Percentiles rank a stretch among this genome's conserved stretches.
Evolutionary conservation across 208 protist species (phyloP).

Genomic region (Trypanosoma grayi): DNA sequence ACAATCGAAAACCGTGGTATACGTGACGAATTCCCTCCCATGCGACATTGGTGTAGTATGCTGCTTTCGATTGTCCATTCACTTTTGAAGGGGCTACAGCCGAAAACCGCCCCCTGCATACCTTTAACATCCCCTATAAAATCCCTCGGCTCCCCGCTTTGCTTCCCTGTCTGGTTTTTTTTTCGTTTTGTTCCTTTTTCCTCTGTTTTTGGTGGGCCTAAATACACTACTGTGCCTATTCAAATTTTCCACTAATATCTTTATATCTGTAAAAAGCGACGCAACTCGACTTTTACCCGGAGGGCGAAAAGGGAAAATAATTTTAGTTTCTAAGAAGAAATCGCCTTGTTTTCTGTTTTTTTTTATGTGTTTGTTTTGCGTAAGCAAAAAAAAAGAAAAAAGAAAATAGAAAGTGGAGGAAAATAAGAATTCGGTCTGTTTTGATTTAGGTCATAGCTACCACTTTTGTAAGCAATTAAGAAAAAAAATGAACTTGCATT

Average conservation of each 20-base stretch:
- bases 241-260: too few relatives aligned
- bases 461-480: background rate
- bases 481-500: too few relatives aligned
- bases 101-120: slow-evolving; percentile 13
- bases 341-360: slow-evolving; percentile 14
- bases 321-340: too few relatives aligned
- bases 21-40: slow-evolving; percentile 76
- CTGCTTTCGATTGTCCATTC: slow-evolving; percentile 9
- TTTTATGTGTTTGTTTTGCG: slow-evolving; percentile 8
- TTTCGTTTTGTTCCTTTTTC: background rate
- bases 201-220: too few relatives aligned
- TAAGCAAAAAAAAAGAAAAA: slow-evolving; percentile 4
- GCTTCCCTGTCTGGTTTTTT: background rate
- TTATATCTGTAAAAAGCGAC: too few relatives aligned
- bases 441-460: background rate
- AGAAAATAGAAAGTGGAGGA: slow-evolving; percentile 1
- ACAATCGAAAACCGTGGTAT: slow-evolving; percentile 89
- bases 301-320: too few relatives aligned
- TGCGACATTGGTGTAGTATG: slow-evolving; percentile 36
- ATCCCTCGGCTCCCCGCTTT: background rate
- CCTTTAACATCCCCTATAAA: slow-evolving; percentile 21
- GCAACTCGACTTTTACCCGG: too few relatives aligned
- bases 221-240: too few relatives aligned
- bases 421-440: slow-evolving; percentile 23
- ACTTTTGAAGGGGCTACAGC: slow-evolving; percentile 8